phyloP scores from a whole-genome alignment of 2,329 filamentous ascomycete species.

The Apiospora rasikravindrae region DNA sequence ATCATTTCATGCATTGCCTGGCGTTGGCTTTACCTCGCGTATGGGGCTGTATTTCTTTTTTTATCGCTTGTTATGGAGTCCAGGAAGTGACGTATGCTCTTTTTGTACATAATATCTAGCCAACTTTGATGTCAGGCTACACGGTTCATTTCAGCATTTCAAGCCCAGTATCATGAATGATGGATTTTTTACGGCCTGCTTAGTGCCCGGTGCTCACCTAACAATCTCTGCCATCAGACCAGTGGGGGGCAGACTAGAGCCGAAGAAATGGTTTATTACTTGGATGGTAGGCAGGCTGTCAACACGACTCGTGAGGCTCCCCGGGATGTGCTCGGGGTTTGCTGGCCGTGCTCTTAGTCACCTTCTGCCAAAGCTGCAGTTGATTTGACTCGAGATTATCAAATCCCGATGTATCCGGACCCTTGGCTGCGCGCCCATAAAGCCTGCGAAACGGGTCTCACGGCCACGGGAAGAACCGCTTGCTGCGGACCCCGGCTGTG shows the following conservation, averaged over 20 bases:
- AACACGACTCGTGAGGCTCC: neutral
- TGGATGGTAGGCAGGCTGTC: neutral
- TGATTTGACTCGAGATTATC: neutral
- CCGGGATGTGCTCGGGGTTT: neutral
- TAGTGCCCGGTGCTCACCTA: neutral
- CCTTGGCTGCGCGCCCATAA: neutral
- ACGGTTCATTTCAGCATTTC: neutral
- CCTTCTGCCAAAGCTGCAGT: neutral
- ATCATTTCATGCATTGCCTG: constrained; percentile 32
- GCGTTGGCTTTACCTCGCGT: constrained; percentile 28
- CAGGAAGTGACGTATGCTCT: neutral
- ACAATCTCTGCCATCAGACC: neutral
- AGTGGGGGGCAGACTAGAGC: neutral
- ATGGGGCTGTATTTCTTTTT: neutral
- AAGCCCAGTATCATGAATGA: neutral
- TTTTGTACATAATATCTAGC: neutral
- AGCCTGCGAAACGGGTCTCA: neutral
- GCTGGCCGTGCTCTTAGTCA: neutral
- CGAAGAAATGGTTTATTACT: neutral
- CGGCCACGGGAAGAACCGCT: constrained; percentile 8
- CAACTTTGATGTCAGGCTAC: neutral
- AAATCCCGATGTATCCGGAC: neutral
- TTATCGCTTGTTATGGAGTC: neutral
- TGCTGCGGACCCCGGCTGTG: neutral
- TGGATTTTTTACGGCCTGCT: neutral